Evolutionary conservation across 495 filamentous ascomycete genomes (phyloP), one percentile per base, ranked within the genome.

Genomic region (Extremus antarcticus): DNA sequence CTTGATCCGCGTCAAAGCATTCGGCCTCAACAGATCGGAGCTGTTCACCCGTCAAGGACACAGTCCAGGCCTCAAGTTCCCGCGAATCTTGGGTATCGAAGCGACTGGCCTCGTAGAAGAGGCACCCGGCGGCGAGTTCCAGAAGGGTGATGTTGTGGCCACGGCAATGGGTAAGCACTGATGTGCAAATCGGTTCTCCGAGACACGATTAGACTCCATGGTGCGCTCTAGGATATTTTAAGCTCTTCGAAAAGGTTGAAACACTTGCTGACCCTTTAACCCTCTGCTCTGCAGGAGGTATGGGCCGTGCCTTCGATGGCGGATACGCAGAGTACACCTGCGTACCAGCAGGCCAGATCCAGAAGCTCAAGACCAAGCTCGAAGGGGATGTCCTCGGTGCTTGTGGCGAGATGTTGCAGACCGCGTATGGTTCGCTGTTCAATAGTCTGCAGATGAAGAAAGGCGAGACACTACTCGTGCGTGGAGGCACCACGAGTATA

Each of bases 111-210:
- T 62, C 0, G 58, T 54, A 0, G 72, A 70, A 19, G 72, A 75
- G 0, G 67, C 62, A 32, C 54, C 52, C 0, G 65, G 70, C 47
- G 50, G 24, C 13, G 25, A 16, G 15, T 75, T 78, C 57, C 49
- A 63, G 15, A 53, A 68, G 20, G 76, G 75, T 0, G 63, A 65
- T 9, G 63, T 67, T 2, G 76, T 80, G 0, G 71, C 70, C 0
- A 79, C 76, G 13, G 67, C 66, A 19, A 76, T 78, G 74, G 77
- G 76, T n/a, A n/a, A n/a, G n/a, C n/a, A n/a, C n/a, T n/a, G n/a
- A n/a, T n/a, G n/a, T n/a, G n/a, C n/a, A n/a, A n/a, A n/a, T n/a
- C n/a, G n/a, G n/a, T n/a, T n/a, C n/a, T n/a, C n/a, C n/a, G n/a
- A n/a, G n/a, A n/a, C n/a, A n/a, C n/a, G n/a, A n/a, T n/a, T n/a